These are phyloP conservation scores for Arxiozyma slooffiae DNA, from an alignment of 1,139 yeast species.

Conservation along the genomic window DNA sequence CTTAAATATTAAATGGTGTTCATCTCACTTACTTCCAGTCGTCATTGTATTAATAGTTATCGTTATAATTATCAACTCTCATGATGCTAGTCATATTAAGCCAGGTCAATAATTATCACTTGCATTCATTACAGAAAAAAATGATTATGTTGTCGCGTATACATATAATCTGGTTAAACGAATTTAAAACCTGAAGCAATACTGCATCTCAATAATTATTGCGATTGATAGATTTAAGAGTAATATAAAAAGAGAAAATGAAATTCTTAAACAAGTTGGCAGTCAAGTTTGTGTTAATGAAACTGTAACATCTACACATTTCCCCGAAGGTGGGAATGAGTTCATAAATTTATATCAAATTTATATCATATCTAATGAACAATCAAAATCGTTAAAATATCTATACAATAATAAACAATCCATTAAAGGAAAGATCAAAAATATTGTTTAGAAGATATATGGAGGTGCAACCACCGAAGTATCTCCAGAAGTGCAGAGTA, in stretches of 20 bases:
- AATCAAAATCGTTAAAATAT: constrained; percentile 41
- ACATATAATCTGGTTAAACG: constrained; percentile 68
- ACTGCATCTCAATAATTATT: constrained; percentile 69
- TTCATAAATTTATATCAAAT: constrained; percentile 59
- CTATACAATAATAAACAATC: constrained; percentile 50
- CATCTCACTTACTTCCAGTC: constrained; percentile 63
- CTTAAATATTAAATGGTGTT: constrained; percentile 68
- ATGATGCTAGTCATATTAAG: constrained; percentile 76
- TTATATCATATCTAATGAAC: constrained; percentile 50
- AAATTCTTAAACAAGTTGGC: constrained; percentile 53
- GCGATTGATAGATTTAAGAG: constrained; percentile 69
- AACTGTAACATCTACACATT: constrained; percentile 68
- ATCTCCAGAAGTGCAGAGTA: constrained; percentile 55
- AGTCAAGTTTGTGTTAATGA: constrained; percentile 62
- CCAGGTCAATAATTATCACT: constrained; percentile 68
- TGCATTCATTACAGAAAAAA: constrained; percentile 58
- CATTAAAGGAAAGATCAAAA: constrained; percentile 53
- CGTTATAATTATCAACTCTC: constrained; percentile 66
- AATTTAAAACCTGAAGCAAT: constrained; percentile 57
- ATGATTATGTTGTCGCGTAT: constrained; percentile 54
- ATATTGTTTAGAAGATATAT: constrained; percentile 66
- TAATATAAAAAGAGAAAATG: constrained; percentile 60
- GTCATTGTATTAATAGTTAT: constrained; percentile 73
- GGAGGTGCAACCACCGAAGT: constrained; percentile 64
- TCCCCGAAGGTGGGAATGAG: constrained; percentile 76